These are phyloP conservation scores for Fonsecaea nubica DNA, from an alignment of 2,329 filamentous ascomycete species.

Conservation along the genomic window DNA sequence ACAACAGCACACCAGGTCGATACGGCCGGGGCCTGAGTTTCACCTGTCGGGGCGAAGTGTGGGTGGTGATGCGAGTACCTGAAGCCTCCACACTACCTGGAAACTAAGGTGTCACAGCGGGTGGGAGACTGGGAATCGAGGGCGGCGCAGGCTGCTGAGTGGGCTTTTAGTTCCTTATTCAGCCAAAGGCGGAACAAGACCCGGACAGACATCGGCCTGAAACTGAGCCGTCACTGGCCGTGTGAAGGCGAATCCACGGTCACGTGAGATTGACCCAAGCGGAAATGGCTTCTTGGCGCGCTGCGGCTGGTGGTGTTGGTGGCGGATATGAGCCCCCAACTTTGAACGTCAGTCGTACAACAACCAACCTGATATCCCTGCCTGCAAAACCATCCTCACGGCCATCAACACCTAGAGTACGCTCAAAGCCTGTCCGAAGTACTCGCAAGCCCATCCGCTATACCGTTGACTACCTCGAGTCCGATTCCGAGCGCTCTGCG, in stretches of 20 bases:
- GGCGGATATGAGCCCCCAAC: slow-evolving; percentile 16
- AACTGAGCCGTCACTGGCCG: background rate
- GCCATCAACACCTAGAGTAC: slow-evolving; percentile 7
- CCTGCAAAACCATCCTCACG: slow-evolving; percentile 16
- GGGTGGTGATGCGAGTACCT: slow-evolving; percentile 11
- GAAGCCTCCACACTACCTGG: slow-evolving; percentile 7
- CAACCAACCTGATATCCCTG: slow-evolving; percentile 16
- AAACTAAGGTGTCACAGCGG: background rate
- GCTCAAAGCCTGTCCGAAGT: slow-evolving; percentile 24
- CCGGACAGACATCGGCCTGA: background rate
- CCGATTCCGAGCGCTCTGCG: slow-evolving; percentile 17
- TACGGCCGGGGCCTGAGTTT: slow-evolving; percentile 5
- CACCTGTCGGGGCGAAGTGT: slow-evolving; percentile 18
- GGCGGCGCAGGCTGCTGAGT: background rate
- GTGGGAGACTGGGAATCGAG: background rate
- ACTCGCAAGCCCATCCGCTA: slow-evolving; percentile 28
- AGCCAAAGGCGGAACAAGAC: background rate
- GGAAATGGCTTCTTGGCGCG: slow-evolving; percentile 13
- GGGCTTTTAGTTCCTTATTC: background rate
- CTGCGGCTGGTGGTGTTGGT: slow-evolving; percentile 11
- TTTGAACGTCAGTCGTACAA: slow-evolving; percentile 26
- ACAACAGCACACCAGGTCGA: slow-evolving; percentile 8
- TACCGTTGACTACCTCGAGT: slow-evolving; percentile 21
- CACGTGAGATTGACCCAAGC: background rate
- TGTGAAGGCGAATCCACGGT: background rate